These are phyloP conservation scores for Infundibulicybe gibba DNA, from an alignment of 768 basidiomycete genomes.

Conservation along the genomic window DNA sequence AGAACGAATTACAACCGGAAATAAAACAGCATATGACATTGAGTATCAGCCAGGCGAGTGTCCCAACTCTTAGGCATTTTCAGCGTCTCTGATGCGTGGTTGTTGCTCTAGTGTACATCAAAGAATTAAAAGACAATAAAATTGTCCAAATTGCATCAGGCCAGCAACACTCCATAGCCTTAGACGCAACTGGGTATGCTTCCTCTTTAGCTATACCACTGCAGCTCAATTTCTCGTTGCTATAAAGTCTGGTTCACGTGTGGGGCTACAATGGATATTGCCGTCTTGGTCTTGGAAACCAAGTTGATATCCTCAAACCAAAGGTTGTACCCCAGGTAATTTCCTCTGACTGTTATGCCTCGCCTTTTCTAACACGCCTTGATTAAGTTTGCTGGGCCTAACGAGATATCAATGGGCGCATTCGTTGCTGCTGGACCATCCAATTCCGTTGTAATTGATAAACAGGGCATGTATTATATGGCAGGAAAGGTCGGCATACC, in stretches of 20 bases:
- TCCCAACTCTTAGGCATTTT: not conserved
- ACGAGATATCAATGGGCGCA: constrained; percentile 57
- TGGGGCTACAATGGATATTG: constrained; percentile 94
- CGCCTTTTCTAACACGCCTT: not conserved
- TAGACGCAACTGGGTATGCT: constrained; percentile 71
- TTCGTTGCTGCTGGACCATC: constrained; percentile 77
- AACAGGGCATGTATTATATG: constrained; percentile 85
- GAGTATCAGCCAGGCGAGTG: constrained; percentile 63
- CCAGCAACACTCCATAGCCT: constrained; percentile 80
- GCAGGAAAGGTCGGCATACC: constrained; percentile 61
- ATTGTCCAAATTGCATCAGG: constrained; percentile 84
- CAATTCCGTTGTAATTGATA: constrained; percentile 81
- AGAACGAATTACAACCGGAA: constrained; percentile 85
- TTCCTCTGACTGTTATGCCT: not conserved
- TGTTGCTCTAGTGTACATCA: constrained; percentile 56
- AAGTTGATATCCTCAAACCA: constrained; percentile 76
- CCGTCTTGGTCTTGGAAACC: constrained; percentile 83
- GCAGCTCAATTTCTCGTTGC: not conserved
- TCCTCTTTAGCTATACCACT: not conserved
- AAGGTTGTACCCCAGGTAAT: constrained; percentile 78
- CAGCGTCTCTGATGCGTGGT: constrained; percentile 1
- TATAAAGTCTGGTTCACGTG: constrained; percentile 64
- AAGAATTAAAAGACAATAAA: constrained; percentile 70
- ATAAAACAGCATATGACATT: constrained; percentile 80
- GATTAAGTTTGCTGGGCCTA: constrained; percentile 71